Percentiles rank a stretch among this genome's conserved stretches.
phyloP scores from a whole-genome alignment of 177 flowering plant species.

The Vitis hybrid region DNA sequence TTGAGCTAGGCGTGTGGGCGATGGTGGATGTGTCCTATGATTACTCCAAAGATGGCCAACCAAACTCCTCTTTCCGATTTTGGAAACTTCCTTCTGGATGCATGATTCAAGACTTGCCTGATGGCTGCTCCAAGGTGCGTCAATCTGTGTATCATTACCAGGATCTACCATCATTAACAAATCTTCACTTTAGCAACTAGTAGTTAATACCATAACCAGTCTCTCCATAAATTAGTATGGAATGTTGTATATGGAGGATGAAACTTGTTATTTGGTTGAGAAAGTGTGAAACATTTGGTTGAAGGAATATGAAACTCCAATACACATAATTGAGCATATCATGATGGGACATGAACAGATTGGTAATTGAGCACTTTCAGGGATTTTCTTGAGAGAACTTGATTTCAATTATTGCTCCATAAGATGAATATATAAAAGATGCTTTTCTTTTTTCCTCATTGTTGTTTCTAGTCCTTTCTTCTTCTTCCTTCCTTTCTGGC shows the following conservation, averaged over 20 bases:
- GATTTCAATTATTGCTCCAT: not conserved
- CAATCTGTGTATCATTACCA: not conserved
- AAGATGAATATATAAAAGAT: too few species aligned
- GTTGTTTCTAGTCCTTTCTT: too few species aligned
- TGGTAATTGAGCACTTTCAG: not conserved
- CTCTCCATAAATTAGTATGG: too few species aligned
- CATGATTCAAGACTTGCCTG: constrained; percentile 39
- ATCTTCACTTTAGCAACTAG: too few species aligned
- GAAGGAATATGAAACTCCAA: too few species aligned
- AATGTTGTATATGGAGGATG: too few species aligned
- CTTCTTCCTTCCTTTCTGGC: too few species aligned
- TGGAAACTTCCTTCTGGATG: constrained; percentile 50
- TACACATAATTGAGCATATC: not conserved
- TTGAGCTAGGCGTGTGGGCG: constrained; percentile 40
- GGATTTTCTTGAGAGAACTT: not conserved
- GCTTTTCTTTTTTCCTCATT: too few species aligned
- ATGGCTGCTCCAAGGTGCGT: constrained; percentile 29
- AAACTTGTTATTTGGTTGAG: too few species aligned
- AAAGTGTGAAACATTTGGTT: too few species aligned
- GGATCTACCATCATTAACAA: too few species aligned
- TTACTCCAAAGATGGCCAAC: constrained; percentile 4
- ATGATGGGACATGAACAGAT: not conserved
- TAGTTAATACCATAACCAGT: too few species aligned
- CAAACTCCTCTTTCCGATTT: not conserved
- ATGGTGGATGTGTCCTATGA: constrained; percentile 45